phyloP scores from a whole-genome alignment of 805 yeast species.

The Ogataea nonfermentans region DNA sequence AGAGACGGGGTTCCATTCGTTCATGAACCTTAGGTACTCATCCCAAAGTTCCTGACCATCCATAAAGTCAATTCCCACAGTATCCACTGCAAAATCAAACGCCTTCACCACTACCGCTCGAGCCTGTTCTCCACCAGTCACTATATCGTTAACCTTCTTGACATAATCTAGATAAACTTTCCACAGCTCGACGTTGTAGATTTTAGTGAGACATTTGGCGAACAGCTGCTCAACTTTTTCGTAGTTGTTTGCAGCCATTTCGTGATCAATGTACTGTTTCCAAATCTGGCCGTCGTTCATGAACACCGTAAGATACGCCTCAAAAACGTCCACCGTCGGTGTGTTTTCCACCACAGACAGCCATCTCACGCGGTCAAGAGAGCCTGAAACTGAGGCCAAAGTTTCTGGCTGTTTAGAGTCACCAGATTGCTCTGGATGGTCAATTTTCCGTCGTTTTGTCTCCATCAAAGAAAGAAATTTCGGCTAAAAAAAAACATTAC shows the following conservation, averaged over 20 bases:
- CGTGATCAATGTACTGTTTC: slow-evolving; percentile 67
- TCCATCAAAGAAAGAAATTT: slow-evolving; percentile 1
- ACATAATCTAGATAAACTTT: slow-evolving; percentile 75
- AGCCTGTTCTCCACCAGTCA: slow-evolving; percentile 82
- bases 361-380: slow-evolving; percentile 55
- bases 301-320: slow-evolving; percentile 59
- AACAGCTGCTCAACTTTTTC: slow-evolving; percentile 63
- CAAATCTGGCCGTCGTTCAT: slow-evolving; percentile 72
- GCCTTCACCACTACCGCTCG: slow-evolving; percentile 73
- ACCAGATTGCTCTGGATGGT: slow-evolving; percentile 47
- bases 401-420: slow-evolving; percentile 31
- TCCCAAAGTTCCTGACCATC: slow-evolving; percentile 72
- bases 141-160: slow-evolving; percentile 62
- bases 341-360: slow-evolving; percentile 46
- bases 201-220: slow-evolving; percentile 57
- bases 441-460: slow-evolving; percentile 37
- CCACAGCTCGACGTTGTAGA: slow-evolving; percentile 70
- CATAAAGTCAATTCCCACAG: slow-evolving; percentile 72
- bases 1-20: slow-evolving; percentile 72
- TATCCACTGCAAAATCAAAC: slow-evolving; percentile 74
- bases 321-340: slow-evolving; percentile 56
- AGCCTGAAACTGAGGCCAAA: neutral
- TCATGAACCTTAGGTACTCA: slow-evolving; percentile 77
- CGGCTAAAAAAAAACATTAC: slow-evolving; percentile 9
- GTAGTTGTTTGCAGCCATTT: slow-evolving; percentile 62